Percentiles rank a stretch among this genome's conserved stretches.
These are phyloP conservation scores for Paraphoma sp. DNA, from an alignment of 2,329 filamentous ascomycete species.

Conservation along the genomic window DNA sequence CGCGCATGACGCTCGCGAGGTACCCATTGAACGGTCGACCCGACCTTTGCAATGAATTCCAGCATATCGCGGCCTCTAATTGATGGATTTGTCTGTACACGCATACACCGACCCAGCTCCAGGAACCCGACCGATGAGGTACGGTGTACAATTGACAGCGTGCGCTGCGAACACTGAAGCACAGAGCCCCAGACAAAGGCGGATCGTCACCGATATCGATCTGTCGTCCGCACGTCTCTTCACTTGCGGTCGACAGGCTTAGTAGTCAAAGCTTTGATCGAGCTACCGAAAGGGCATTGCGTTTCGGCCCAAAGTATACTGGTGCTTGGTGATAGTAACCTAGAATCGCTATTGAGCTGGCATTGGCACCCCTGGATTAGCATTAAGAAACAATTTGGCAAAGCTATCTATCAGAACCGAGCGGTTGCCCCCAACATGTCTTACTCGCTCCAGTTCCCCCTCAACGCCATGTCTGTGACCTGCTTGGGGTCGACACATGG, in stretches of 20 bases:
- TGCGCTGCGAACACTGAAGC: slow-evolving; percentile 23
- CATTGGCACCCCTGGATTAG: slow-evolving; percentile 10
- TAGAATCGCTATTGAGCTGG: slow-evolving; percentile 14
- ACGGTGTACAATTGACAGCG: slow-evolving; percentile 21
- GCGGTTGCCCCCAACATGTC: slow-evolving; percentile 5
- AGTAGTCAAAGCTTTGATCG: slow-evolving; percentile 36
- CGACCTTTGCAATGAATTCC: slow-evolving; percentile 28
- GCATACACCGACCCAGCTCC: slow-evolving; percentile 18
- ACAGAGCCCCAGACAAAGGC: slow-evolving; percentile 4
- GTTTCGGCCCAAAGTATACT: slow-evolving; percentile 23
- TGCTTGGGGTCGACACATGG: slow-evolving; percentile 18
- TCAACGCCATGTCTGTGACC: slow-evolving; percentile 23
- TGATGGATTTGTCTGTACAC: slow-evolving; percentile 21
- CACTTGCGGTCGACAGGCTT: slow-evolving; percentile 24
- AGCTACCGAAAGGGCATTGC: slow-evolving; percentile 27
- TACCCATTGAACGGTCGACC: slow-evolving; percentile 34
- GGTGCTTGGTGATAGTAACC: slow-evolving; percentile 28
- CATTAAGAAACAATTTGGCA: slow-evolving; percentile 22
- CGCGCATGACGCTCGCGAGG: slow-evolving; percentile 24
- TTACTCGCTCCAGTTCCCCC: slow-evolving; percentile 12
- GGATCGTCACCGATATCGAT: neutral
- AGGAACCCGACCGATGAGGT: slow-evolving; percentile 23
- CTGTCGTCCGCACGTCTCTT: slow-evolving; percentile 25
- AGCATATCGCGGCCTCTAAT: slow-evolving; percentile 21
- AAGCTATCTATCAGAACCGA: slow-evolving; percentile 6